Conservation (phyloP, 2,329 filamentous ascomycete species). For the Akanthomyces uredinophilus region DNA sequence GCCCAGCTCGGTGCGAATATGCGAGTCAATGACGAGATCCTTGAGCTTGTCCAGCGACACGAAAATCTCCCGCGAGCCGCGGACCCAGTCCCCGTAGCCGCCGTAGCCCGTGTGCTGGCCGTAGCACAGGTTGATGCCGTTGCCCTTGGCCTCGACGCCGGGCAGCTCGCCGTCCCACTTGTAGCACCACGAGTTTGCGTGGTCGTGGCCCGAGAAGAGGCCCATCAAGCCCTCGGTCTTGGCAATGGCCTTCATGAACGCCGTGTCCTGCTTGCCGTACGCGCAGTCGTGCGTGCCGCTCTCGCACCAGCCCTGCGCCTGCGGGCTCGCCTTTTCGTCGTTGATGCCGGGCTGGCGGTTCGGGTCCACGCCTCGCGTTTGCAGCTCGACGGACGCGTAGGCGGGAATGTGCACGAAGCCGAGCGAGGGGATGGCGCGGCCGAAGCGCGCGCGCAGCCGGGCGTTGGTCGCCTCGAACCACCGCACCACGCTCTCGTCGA, state of each 20-base stretch:
- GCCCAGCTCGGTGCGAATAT: conserved; percentile 52
- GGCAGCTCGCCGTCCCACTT: conserved; percentile 38
- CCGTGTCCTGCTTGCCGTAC: conserved; percentile 48
- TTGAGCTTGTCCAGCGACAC: conserved; percentile 34
- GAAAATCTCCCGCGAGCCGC: conserved; percentile 41
- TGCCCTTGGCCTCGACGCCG: conserved; percentile 33
- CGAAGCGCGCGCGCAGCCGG: conserved; percentile 26
- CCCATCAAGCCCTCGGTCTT: conserved; percentile 50
- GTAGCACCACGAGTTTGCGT: conserved; percentile 56
- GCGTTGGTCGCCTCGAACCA: conserved; percentile 38
- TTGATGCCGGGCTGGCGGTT: conserved; percentile 41
- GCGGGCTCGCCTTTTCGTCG: conserved; percentile 37
- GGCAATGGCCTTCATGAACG: conserved; percentile 59
- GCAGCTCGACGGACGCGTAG: conserved; percentile 30
- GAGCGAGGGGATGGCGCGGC: conserved; percentile 37
- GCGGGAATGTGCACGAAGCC: conserved; percentile 46
- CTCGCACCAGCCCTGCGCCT: conserved; percentile 40
- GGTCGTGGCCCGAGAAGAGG: conserved; percentile 62
- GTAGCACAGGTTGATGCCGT: conserved; percentile 49
- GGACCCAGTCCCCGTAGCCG: conserved; percentile 55
- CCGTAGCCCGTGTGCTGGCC: conserved; percentile 62
- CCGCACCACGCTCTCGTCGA: conserved; percentile 37
- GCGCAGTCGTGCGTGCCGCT: conserved; percentile 33
- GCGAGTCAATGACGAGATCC: conserved; percentile 43
- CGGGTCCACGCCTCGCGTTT: conserved; percentile 30